Base-by-base conservation (phyloP, 345 rosid genomes). In the Fremontodendron californicum region DNA sequence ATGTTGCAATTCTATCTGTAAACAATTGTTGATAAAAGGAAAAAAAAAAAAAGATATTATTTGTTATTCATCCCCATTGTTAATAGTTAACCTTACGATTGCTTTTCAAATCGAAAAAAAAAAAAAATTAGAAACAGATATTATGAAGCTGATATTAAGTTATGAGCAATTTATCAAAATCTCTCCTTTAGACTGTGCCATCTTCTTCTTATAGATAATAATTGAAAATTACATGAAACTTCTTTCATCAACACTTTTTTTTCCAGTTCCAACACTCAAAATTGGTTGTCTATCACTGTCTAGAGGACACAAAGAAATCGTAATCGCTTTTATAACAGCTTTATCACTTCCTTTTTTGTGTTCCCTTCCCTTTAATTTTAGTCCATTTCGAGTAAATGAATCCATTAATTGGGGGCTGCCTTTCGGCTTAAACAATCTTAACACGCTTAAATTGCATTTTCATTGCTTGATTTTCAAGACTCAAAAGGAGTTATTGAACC, bases 271-370 rank as follows among this genome's bases (percentile, higher is more conserved):
- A 66, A 78, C 77, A 21, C 33, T 33, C 5, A 51, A 51, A 73
- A 66, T 77, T 77, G 78, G 79, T 75, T 80, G 65, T 51, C 83
- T 16, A 62, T 83, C 84, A 74, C 58, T 82, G 77, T 83, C 83
- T 63, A 21, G 63, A 51, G 21, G 71, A 51, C 58, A 62, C 60
- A 52, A 72, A 23, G 76, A 58, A 71, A 58, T 52, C 29, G 16
- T 18, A 71, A 80, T 78, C 83, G 76, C 87, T 72, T 80, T 78
- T 64, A n/a, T 8, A 65, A 7, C 78, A 63, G 78, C 78, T 69
- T 77, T 70, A 65, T 76, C 55, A 70, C 78, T 64, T n/a, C n/a
- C n/a, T 83, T 75, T 15, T 16, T 31, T 23, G 35, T n/a, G 65
- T 5, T 6, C 40, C 40, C 49, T 27, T 15, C 19, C 25, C 19